A percentile compares a stretch with the other conserved stretches of the same genome.
These are phyloP conservation scores for Fusarium floridanum DNA, from an alignment of 2,329 filamentous ascomycete genomes.

Conservation along the genomic window DNA sequence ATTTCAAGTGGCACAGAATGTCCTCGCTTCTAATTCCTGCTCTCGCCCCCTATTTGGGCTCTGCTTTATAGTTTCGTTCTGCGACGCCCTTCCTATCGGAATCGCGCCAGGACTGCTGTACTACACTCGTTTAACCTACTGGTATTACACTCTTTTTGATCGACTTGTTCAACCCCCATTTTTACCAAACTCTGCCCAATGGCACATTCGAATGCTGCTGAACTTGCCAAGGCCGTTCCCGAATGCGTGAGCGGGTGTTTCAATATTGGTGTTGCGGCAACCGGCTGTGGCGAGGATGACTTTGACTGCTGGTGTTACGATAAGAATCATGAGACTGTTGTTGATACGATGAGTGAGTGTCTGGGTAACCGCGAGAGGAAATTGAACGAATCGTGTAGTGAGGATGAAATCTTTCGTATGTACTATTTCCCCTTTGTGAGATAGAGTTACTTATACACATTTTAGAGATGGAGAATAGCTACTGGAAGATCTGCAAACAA, in stretches of 20 bases:
- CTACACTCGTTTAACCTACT: not conserved
- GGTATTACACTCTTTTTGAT: not conserved
- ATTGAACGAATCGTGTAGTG: slow-evolving; percentile 30
- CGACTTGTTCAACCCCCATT: too few species aligned
- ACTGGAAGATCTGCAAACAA: slow-evolving; percentile 46
- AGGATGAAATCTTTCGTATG: slow-evolving; percentile 43
- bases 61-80: not conserved
- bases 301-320: slow-evolving; percentile 45
- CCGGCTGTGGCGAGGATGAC: slow-evolving; percentile 38
- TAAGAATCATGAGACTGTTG: slow-evolving; percentile 41
- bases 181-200: slow-evolving; percentile 7
- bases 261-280: slow-evolving; percentile 40
- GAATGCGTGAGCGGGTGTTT: slow-evolving; percentile 39
- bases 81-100: not conserved
- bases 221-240: slow-evolving; percentile 36
- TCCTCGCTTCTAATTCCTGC: not conserved
- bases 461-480: slow-evolving; percentile 44
- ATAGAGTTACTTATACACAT: not conserved
- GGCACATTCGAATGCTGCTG: slow-evolving; percentile 39
- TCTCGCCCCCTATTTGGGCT: not conserved
- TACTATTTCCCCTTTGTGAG: not conserved
- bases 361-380: slow-evolving; percentile 34
- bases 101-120: not conserved
- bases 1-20: not conserved
- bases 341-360: slow-evolving; percentile 41